These are phyloP conservation scores for Pholiota molesta DNA, from an alignment of 768 basidiomycete species.

Conservation along the genomic window DNA sequence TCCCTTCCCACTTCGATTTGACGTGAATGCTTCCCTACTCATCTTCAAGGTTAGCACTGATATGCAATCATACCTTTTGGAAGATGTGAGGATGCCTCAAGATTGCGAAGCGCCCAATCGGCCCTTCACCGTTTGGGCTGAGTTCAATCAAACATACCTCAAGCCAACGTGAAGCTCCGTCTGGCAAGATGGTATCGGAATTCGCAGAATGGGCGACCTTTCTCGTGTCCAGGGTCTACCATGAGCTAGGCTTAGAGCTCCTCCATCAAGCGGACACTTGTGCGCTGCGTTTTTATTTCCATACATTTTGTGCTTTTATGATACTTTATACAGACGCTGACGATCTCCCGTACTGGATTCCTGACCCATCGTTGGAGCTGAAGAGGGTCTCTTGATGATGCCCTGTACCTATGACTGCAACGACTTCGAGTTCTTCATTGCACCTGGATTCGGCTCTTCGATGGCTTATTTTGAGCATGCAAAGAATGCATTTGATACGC, in stretches of 20 bases:
- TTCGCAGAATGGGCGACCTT: no score
- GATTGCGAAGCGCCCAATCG: no score
- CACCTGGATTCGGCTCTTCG: slow-evolving; percentile 20
- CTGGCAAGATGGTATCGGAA: no score
- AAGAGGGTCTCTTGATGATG: slow-evolving; percentile 18
- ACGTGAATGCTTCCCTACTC: no score
- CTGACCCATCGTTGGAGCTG: slow-evolving; percentile 18
- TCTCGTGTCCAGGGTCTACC: slow-evolving; percentile 21
- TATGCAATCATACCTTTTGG: no score
- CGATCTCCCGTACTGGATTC: slow-evolving; percentile 22
- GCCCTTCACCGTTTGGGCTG: no score
- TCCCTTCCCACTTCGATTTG: no score
- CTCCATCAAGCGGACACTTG: slow-evolving; percentile 21
- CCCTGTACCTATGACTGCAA: slow-evolving; percentile 22
- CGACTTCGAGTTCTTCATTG: slow-evolving; percentile 22
- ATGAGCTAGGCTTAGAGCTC: slow-evolving; percentile 18
- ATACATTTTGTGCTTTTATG: neutral
- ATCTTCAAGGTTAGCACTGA: no score
- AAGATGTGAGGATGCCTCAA: no score
- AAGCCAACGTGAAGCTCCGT: no score
- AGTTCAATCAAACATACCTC: no score
- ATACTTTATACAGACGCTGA: slow-evolving; percentile 15
- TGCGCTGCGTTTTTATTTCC: neutral
- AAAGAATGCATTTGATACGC: slow-evolving; percentile 20
- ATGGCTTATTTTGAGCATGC: slow-evolving; percentile 22